A percentile compares a stretch with the other conserved stretches of the same genome.
phyloP scores from a whole-genome alignment of 176 grass and related monocot species.

The Leersia perrieri region DNA sequence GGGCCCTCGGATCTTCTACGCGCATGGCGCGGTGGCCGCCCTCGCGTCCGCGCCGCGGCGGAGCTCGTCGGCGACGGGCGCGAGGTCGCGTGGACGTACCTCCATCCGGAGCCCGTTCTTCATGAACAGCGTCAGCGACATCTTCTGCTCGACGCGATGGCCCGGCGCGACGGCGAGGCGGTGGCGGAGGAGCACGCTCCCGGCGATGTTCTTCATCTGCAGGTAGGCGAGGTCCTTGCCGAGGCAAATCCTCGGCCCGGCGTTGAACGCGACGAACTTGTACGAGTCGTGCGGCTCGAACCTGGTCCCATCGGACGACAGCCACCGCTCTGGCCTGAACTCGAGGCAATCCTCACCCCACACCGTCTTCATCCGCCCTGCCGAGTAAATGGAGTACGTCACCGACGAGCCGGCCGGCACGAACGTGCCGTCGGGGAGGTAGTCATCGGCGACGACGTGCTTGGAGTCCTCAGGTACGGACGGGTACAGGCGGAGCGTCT shows the following conservation, averaged over 20 bases:
- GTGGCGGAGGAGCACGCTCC: slow-evolving; percentile 75
- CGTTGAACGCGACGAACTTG: slow-evolving; percentile 93
- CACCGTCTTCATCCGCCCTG: slow-evolving; percentile 79
- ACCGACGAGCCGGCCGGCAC: slow-evolving; percentile 83
- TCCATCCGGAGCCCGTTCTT: slow-evolving; percentile 86
- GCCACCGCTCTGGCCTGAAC: slow-evolving; percentile 81
- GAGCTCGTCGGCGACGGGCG: slow-evolving; percentile 28
- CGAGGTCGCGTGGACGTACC: slow-evolving; percentile 64
- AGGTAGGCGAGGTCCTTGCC: slow-evolving; percentile 97
- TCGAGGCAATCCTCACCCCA: slow-evolving; percentile 97
- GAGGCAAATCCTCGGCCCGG: slow-evolving; percentile 84
- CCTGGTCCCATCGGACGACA: slow-evolving; percentile 57
- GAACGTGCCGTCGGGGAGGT: slow-evolving; percentile 86
- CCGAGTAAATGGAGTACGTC: slow-evolving; percentile 94
- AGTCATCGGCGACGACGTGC: slow-evolving; percentile 75
- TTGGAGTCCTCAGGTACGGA: slow-evolving; percentile 97
- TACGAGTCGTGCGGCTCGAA: slow-evolving; percentile 86
- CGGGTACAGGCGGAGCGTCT: slow-evolving; percentile 88
- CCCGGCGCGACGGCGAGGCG: slow-evolving; percentile 62
- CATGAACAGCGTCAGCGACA: slow-evolving; percentile 99
- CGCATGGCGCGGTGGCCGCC: slow-evolving; percentile 41
- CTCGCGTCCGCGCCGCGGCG: background rate
- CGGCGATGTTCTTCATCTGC: slow-evolving; percentile 97
- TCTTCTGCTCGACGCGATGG: slow-evolving; percentile 96
- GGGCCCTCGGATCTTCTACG: slow-evolving; percentile 31